These are phyloP conservation scores for Zopfia rhizophila DNA, from an alignment of 2,329 filamentous ascomycete genomes.

Conservation along the genomic window DNA sequence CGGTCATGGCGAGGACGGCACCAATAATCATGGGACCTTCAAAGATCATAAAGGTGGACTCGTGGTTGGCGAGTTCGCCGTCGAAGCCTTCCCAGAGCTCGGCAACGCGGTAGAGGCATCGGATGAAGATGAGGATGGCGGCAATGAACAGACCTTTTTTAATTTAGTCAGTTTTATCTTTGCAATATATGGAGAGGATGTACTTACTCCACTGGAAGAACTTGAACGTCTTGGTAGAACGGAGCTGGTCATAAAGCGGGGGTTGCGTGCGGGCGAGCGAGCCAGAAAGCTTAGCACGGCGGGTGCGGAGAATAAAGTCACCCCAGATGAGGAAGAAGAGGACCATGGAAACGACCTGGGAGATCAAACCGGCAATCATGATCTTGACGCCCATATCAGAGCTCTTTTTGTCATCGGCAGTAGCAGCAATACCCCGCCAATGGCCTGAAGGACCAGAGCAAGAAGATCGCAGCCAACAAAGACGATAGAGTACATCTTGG, in stretches of 20 bases:
- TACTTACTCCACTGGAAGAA: constrained; percentile 35
- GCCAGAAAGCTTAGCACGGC: constrained; percentile 28
- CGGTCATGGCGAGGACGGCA: constrained; percentile 55
- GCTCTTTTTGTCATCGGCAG: constrained; percentile 52
- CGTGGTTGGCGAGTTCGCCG: constrained; percentile 57
- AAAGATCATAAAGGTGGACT: constrained; percentile 61
- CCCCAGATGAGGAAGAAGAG: constrained; percentile 56
- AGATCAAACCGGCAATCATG: constrained; percentile 66
- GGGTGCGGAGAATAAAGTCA: constrained; percentile 45
- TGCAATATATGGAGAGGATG: too few relatives aligned
- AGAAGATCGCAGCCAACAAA: constrained; percentile 67
- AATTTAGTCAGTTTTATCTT: not conserved
- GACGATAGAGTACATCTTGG: constrained; percentile 62
- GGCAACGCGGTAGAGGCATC: constrained; percentile 59
- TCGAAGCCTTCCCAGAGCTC: constrained; percentile 59
- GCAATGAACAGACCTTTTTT: constrained; percentile 44
- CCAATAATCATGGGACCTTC: constrained; percentile 63
- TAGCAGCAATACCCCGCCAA: constrained; percentile 66
- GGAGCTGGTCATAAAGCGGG: constrained; percentile 32
- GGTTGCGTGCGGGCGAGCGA: constrained; percentile 30
- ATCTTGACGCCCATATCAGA: constrained; percentile 61
- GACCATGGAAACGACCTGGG: constrained; percentile 63
- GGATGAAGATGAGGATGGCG: constrained; percentile 57
- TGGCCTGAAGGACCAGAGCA: constrained; percentile 67
- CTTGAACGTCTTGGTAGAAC: constrained; percentile 22